Conservation (phyloP, 148 eudicot species). For the Amaranthus hypochondriacus region DNA sequence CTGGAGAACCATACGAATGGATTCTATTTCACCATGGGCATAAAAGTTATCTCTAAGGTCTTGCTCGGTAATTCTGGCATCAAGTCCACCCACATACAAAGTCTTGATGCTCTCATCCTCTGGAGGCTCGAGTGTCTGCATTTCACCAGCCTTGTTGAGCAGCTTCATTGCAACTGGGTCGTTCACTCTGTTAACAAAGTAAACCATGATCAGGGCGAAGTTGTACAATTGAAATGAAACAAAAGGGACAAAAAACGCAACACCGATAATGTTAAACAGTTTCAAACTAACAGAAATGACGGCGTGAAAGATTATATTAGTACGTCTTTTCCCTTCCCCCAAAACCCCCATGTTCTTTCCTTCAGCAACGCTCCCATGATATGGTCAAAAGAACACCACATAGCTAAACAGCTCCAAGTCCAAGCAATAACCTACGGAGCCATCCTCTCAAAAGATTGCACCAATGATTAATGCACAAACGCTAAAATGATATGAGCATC, state of each 20-base stretch:
- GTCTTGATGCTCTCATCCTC: slow-evolving; percentile 93
- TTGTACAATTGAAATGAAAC: neutral
- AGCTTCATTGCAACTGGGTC: slow-evolving; percentile 96
- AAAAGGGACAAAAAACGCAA: neutral
- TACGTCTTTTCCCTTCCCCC: neutral
- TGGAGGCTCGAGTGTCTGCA: slow-evolving; percentile 83
- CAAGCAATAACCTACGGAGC: neutral
- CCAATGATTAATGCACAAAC: neutral
- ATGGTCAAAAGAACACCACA: neutral
- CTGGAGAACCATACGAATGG: slow-evolving; percentile 74
- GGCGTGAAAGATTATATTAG: neutral
- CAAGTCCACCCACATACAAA: slow-evolving; percentile 89
- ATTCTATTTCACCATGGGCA: slow-evolving; percentile 95
- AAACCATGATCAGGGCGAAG: slow-evolving; percentile 5
- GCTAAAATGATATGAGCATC: too few species aligned
- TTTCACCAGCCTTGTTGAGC: slow-evolving; percentile 89
- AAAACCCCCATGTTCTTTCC: too few species aligned
- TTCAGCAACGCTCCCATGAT: neutral
- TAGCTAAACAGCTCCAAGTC: neutral
- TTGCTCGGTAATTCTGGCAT: slow-evolving; percentile 75
- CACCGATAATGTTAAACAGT: neutral
- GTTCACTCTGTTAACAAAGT: slow-evolving; percentile 55
- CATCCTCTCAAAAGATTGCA: neutral
- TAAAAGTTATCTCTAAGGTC: slow-evolving; percentile 87
- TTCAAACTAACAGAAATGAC: neutral